Conservation (phyloP, 352 stramenopile genomes). For the Phytophthora fragariaefolia region DNA sequence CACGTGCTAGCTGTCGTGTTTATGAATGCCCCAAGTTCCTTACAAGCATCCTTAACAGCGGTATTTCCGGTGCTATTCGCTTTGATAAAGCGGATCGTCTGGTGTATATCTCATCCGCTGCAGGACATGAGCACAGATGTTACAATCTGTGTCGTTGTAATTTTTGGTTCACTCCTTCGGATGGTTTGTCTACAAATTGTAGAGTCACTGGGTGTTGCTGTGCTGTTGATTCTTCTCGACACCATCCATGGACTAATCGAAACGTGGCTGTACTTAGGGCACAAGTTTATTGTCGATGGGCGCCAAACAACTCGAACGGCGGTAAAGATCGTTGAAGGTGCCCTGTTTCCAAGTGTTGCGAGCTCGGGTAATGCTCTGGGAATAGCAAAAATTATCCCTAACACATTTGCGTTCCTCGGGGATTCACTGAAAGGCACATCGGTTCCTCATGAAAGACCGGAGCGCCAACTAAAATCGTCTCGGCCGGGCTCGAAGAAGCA, state of each 20-base stretch:
- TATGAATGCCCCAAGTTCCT: background rate
- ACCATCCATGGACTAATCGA: conserved; percentile 16
- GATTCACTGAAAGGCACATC: conserved; percentile 1
- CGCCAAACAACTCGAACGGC: conserved; percentile 17
- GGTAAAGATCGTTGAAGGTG: conserved; percentile 32
- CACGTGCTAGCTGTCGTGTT: conserved; percentile 27
- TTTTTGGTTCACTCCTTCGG: conserved; percentile 36
- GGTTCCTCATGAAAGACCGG: background rate
- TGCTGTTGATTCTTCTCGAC: conserved; percentile 18
- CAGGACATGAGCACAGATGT: conserved; percentile 37
- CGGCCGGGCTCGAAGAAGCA: background rate
- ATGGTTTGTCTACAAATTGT: conserved; percentile 34
- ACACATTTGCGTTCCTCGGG: conserved; percentile 2
- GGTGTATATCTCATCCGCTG: conserved; percentile 20
- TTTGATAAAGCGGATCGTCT: conserved; percentile 28
- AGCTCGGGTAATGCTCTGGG: conserved; percentile 8
- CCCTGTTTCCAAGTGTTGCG: background rate
- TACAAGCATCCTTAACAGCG: conserved; percentile 19
- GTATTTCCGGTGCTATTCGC: conserved; percentile 21
- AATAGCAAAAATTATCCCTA: background rate
- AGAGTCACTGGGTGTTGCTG: conserved; percentile 4
- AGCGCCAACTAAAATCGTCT: background rate
- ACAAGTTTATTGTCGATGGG: conserved; percentile 35
- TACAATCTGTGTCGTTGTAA: conserved; percentile 32
- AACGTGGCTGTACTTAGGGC: conserved; percentile 21